Conservation (phyloP, 495 filamentous ascomycete species). For the Penicillium lagena region DNA sequence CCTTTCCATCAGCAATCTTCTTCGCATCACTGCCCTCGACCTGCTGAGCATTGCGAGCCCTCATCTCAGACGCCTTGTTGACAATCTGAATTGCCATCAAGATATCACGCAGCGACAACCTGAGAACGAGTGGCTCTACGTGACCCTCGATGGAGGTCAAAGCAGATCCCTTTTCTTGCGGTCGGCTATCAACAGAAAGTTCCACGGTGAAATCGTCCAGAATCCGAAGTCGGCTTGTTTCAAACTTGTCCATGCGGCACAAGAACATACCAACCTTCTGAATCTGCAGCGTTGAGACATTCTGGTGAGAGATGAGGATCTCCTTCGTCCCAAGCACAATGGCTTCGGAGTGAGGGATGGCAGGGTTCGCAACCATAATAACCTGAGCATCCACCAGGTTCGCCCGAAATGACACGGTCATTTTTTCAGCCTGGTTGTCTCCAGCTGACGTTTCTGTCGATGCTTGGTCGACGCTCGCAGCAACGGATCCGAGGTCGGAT, state of each 20-base stretch:
- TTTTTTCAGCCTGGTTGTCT: slow-evolving; percentile 39
- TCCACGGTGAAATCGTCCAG: slow-evolving; percentile 92
- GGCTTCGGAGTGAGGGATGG: slow-evolving; percentile 83
- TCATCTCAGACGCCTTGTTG: slow-evolving; percentile 82
- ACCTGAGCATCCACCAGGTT: slow-evolving; percentile 95
- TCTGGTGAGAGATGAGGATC: slow-evolving; percentile 85
- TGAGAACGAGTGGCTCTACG: slow-evolving; percentile 85
- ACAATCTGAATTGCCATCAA: slow-evolving; percentile 89
- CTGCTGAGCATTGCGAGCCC: slow-evolving; percentile 43
- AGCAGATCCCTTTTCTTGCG: slow-evolving; percentile 57
- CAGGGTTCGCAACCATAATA: slow-evolving; percentile 90
- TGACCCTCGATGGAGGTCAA: slow-evolving; percentile 78
- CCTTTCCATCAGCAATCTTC: slow-evolving; percentile 63
- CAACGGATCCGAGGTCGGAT: slow-evolving; percentile 55
- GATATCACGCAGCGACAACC: slow-evolving; percentile 89
- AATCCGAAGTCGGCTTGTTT: slow-evolving; percentile 78
- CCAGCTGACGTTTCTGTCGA: slow-evolving; percentile 13
- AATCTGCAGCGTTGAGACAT: slow-evolving; percentile 87
- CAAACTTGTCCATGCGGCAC: slow-evolving; percentile 96
- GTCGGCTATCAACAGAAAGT: slow-evolving; percentile 75
- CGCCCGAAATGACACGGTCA: slow-evolving; percentile 80
- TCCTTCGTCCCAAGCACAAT: slow-evolving; percentile 95
- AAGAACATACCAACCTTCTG: slow-evolving; percentile 95
- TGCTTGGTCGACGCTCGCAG: slow-evolving; percentile 24
- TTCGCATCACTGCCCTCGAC: slow-evolving; percentile 47